Evolutionary conservation across 2,329 filamentous ascomycete genomes (phyloP).

Genomic region (Aspergillus latus): DNA sequence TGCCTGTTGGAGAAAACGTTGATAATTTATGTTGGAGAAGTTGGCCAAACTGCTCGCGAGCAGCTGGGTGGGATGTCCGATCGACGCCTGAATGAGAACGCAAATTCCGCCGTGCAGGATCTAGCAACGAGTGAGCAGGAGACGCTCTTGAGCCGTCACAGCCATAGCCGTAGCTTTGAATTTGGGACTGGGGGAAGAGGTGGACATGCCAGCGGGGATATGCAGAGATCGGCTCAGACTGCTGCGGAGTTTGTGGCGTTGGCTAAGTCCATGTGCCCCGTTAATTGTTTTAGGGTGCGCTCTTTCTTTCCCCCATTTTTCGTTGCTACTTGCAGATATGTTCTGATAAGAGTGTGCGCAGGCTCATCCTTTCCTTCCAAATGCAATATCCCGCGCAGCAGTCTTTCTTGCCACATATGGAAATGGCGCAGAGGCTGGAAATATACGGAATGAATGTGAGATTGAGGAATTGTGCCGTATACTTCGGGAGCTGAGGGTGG

Average conservation of each 20-base stretch:
- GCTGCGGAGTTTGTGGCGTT: background rate
- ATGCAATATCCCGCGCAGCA: constrained; percentile 12
- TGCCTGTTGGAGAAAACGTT: background rate
- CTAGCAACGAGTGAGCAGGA: background rate
- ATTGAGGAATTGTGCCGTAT: background rate
- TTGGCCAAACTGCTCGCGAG: background rate
- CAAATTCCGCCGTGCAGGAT: background rate
- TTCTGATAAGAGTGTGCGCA: background rate
- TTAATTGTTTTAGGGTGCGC: constrained; percentile 4
- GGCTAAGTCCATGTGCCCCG: background rate
- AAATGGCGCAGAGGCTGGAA: background rate
- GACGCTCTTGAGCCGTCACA: background rate
- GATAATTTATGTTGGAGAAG: background rate
- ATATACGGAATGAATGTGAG: no score
- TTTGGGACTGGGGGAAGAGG: no score
- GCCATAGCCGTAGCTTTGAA: background rate
- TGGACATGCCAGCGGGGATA: background rate
- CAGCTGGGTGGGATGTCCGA: background rate
- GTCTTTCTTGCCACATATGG: background rate
- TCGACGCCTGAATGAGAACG: no score
- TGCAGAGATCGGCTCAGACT: background rate
- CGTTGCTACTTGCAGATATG: background rate
- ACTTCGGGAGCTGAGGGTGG: background rate
- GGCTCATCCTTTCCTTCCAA: constrained; percentile 3
- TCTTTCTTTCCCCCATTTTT: background rate